Evolutionary conservation across 2,329 filamentous ascomycete genomes (phyloP).

Genomic region (Rhytidhysteron rufulum): DNA sequence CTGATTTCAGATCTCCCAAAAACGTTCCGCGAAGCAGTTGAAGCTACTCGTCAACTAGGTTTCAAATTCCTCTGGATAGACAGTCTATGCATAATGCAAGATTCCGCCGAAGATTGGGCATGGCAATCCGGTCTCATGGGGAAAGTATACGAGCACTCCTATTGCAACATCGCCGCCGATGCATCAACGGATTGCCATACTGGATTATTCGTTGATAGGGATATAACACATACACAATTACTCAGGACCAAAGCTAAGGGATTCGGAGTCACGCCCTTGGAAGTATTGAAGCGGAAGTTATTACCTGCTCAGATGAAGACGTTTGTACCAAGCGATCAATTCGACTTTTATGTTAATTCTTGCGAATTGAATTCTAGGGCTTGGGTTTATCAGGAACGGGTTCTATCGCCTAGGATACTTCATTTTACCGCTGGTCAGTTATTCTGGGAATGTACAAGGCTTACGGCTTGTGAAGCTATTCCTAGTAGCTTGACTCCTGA

Average conservation of each 20-base stretch:
- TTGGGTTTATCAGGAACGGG: conserved; percentile 5
- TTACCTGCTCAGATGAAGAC: neutral
- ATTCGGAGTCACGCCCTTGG: too few species aligned
- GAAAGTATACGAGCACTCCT: conserved; percentile 7
- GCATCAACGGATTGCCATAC: conserved; percentile 1
- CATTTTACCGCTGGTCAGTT: neutral
- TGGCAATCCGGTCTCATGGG: conserved; percentile 4
- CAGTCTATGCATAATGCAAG: conserved; percentile 2
- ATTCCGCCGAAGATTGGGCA: neutral
- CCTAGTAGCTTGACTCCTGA: too few species aligned
- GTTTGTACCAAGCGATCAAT: neutral
- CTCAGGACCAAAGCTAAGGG: neutral
- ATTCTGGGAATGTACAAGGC: conserved; percentile 3
- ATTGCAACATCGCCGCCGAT: conserved; percentile 8
- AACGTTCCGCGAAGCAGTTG: neutral
- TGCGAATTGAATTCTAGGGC: neutral
- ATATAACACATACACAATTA: neutral
- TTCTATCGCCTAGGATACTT: conserved; percentile 3
- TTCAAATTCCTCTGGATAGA: conserved; percentile 2
- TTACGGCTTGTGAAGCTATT: neutral
- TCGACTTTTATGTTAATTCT: neutral
- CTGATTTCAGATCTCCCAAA: neutral
- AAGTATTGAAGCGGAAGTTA: too few species aligned
- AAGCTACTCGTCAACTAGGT: neutral
- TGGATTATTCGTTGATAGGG: conserved; percentile 4